These are phyloP conservation scores for Diphasiastrum complanatum DNA, from an alignment of 83 land plant species.

Conservation along the genomic window DNA sequence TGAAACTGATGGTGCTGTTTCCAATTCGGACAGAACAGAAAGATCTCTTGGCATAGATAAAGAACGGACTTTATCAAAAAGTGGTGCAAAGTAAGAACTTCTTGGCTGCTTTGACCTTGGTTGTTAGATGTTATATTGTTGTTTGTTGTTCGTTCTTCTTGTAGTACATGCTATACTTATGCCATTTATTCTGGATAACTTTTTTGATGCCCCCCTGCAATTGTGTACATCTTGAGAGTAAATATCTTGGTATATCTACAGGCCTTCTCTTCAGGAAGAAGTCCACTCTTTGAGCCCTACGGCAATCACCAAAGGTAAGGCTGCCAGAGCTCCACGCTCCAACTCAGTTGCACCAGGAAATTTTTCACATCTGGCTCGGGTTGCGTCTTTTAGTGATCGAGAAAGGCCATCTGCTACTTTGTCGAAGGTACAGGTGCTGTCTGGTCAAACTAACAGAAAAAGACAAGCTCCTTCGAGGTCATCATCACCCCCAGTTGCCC, in stretches of 20 bases:
- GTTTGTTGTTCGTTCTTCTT: neutral
- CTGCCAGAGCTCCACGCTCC: conserved; percentile 72
- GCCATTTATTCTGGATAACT: neutral
- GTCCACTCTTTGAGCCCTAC: conserved; percentile 35
- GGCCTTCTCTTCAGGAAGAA: conserved; percentile 52
- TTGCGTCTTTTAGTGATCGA: conserved; percentile 43
- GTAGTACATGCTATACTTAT: neutral
- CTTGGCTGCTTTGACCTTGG: neutral
- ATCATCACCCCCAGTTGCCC: conserved; percentile 76
- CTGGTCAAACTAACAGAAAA: conserved; percentile 58
- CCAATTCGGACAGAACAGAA: conserved; percentile 49
- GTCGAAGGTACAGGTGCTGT: conserved; percentile 43
- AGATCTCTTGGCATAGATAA: conserved; percentile 45
- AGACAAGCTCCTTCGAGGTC: conserved; percentile 63
- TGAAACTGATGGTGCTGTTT: conserved; percentile 40
- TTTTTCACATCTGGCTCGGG: conserved; percentile 45
- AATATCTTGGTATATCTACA: conserved; percentile 22
- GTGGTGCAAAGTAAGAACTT: conserved; percentile 48
- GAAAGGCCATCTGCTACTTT: conserved; percentile 16
- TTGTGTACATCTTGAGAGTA: neutral
- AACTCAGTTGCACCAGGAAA: conserved; percentile 32
- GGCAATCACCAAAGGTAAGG: conserved; percentile 67
- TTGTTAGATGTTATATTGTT: neutral
- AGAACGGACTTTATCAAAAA: conserved; percentile 48
- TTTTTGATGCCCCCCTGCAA: neutral